Evolutionary conservation across 805 yeast species (phyloP).

Genomic region (Saturnispora hagleri): DNA sequence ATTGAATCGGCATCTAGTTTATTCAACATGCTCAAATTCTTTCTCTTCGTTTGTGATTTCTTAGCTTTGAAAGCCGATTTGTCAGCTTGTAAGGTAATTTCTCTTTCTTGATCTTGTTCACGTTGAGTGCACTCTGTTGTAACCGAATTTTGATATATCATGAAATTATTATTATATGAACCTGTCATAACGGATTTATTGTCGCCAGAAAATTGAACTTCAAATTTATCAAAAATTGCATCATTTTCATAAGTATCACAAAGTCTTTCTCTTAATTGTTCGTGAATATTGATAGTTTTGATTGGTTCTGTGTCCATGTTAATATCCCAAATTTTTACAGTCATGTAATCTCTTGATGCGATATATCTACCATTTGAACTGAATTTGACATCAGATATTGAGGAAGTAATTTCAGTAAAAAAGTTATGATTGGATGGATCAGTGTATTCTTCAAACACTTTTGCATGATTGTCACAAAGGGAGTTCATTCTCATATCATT

Average conservation of each 20-base stretch:
- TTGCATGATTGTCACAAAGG: slow-evolving; percentile 82
- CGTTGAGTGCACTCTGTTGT: slow-evolving; percentile 10
- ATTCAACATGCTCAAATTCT: slow-evolving; percentile 36
- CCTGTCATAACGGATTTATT: slow-evolving; percentile 92
- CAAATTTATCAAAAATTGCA: slow-evolving; percentile 97
- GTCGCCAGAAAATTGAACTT: slow-evolving; percentile 92
- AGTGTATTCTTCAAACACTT: slow-evolving; percentile 82
- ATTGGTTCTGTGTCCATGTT: slow-evolving; percentile 94
- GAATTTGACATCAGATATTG: slow-evolving; percentile 89
- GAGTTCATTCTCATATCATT: slow-evolving; percentile 96
- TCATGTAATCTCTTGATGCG: slow-evolving; percentile 94
- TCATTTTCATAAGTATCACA: slow-evolving; percentile 98
- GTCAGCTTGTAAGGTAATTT: slow-evolving; percentile 91
- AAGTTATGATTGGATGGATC: slow-evolving; percentile 92
- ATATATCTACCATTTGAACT: slow-evolving; percentile 88
- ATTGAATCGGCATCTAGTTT: slow-evolving; percentile 69
- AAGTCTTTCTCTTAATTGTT: slow-evolving; percentile 81
- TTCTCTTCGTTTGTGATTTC: slow-evolving; percentile 40
- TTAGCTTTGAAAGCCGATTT: slow-evolving; percentile 89
- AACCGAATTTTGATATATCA: slow-evolving; percentile 86
- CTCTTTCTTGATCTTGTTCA: slow-evolving; percentile 34
- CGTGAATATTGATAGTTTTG: slow-evolving; percentile 91
- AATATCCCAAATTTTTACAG: slow-evolving; percentile 96
- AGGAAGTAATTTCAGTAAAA: slow-evolving; percentile 93
- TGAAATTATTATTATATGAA: slow-evolving; percentile 91